Percentiles rank a stretch among this genome's conserved stretches.
These are phyloP conservation scores for Pochonia chlamydosporia DNA, from an alignment of 2,329 filamentous ascomycete species.

Conservation along the genomic window DNA sequence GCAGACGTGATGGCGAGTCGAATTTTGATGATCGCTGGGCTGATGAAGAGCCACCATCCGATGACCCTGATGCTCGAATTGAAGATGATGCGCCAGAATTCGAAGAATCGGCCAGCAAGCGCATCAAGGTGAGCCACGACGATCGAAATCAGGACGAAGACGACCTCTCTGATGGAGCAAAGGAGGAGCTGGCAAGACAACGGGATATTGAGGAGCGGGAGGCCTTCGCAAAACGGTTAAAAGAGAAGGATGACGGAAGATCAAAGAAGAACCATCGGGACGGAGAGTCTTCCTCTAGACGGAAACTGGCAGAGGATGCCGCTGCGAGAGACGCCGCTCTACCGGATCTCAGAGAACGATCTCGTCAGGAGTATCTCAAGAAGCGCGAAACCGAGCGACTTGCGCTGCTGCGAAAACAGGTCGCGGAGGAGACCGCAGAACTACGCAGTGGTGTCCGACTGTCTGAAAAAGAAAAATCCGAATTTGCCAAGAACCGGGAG, in stretches of 20 bases:
- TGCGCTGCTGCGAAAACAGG: constrained; percentile 81
- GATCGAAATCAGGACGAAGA: constrained; percentile 34
- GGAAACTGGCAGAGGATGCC: constrained; percentile 46
- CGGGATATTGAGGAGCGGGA: constrained; percentile 71
- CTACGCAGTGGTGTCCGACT: constrained; percentile 68
- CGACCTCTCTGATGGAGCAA: constrained; percentile 51
- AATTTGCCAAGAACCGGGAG: constrained; percentile 86
- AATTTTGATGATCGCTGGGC: constrained; percentile 77
- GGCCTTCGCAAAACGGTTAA: constrained; percentile 71
- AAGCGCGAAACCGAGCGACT: constrained; percentile 86
- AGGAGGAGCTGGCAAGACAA: constrained; percentile 51
- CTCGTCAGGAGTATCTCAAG: constrained; percentile 86
- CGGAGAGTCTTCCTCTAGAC: constrained; percentile 51
- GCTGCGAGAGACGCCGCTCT: constrained; percentile 65
- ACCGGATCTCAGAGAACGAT: constrained; percentile 73
- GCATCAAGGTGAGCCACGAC: constrained; percentile 58
- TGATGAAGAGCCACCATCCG: constrained; percentile 59
- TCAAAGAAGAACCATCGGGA: constrained; percentile 62
- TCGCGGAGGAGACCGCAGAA: constrained; percentile 81
- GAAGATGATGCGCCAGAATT: constrained; percentile 53
- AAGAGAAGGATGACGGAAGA: constrained; percentile 63
- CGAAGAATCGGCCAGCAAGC: constrained; percentile 64
- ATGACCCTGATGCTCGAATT: constrained; percentile 26
- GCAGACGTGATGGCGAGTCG: constrained; percentile 31
- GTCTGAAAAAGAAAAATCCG: constrained; percentile 72